phyloP scores from a whole-genome alignment of 2,329 filamentous ascomycete genomes.

The Orbilia brochopaga region DNA sequence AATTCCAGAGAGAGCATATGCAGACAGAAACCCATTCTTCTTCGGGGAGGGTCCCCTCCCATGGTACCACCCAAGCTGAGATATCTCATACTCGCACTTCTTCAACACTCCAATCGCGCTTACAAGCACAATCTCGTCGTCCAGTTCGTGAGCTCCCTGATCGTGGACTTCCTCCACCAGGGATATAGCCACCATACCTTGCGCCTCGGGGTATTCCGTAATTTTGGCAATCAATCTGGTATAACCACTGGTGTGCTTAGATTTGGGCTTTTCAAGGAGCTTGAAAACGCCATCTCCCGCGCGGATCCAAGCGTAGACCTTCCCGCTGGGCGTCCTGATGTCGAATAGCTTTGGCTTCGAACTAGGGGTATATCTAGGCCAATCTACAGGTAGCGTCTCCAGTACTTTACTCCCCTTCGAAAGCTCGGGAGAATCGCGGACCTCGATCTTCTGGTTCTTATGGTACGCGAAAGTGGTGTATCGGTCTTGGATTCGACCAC shows the following conservation, averaged over 20 bases:
- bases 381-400: slow-evolving; percentile 18
- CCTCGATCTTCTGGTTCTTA: slow-evolving; percentile 38
- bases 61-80: background rate
- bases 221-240: slow-evolving; percentile 6
- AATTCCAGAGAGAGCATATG: background rate
- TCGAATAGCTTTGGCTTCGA: slow-evolving; percentile 30
- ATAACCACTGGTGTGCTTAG: slow-evolving; percentile 5
- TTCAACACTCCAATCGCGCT: slow-evolving; percentile 31
- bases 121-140: slow-evolving; percentile 15
- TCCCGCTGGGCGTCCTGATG: slow-evolving; percentile 17
- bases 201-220: background rate
- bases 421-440: slow-evolving; percentile 14
- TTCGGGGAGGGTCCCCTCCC: background rate
- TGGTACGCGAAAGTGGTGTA: slow-evolving; percentile 25
- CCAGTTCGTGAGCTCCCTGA: background rate
- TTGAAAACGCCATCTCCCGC: slow-evolving; percentile 10
- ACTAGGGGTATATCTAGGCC: slow-evolving; percentile 10
- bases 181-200: slow-evolving; percentile 7
- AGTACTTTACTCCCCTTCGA: slow-evolving; percentile 3
- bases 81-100: slow-evolving; percentile 19
- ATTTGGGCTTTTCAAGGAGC: slow-evolving; percentile 17
- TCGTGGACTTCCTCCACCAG: slow-evolving; percentile 3
- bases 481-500: background rate
- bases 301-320: slow-evolving; percentile 18
- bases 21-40: slow-evolving; percentile 2